A percentile compares a stretch with the other conserved stretches of the same genome.
Conservation (phyloP, 1,139 yeast species). For the Trichomonascaceae sp. region DNA sequence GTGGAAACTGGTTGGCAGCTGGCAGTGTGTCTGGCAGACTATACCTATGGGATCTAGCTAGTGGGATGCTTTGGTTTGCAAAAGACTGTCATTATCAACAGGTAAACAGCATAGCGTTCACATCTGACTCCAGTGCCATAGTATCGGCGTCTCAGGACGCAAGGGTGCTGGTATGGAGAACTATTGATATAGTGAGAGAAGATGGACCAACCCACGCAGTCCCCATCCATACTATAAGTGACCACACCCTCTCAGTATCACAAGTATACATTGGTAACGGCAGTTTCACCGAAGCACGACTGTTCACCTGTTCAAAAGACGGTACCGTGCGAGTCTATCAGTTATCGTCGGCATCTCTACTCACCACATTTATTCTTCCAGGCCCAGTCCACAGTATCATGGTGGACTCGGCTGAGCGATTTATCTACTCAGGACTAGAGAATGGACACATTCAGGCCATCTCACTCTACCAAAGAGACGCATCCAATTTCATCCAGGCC, state of each 20-base stretch:
- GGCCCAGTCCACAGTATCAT: conserved; percentile 44
- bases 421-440: conserved; percentile 53
- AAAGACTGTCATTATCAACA: conserved; percentile 80
- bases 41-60: conserved; percentile 74
- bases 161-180: conserved; percentile 62
- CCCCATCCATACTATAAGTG: too few relatives aligned
- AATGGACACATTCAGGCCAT: conserved; percentile 51
- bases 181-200: conserved; percentile 42
- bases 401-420: conserved; percentile 74
- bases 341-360: conserved; percentile 25
- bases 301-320: conserved; percentile 65
- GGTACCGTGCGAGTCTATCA: conserved; percentile 49
- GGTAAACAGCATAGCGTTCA: conserved; percentile 44
- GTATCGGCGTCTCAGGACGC: conserved; percentile 76
- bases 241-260: conserved; percentile 67
- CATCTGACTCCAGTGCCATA: conserved; percentile 54
- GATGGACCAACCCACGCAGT: conserved; percentile 15
- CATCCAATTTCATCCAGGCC: conserved; percentile 36
- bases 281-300: conserved; percentile 41
- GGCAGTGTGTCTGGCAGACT: conserved; percentile 71
- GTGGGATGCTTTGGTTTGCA: conserved; percentile 62
- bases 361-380: conserved; percentile 62
- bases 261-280: conserved; percentile 46
- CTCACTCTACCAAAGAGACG: conserved; percentile 40
- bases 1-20: conserved; percentile 45